Conservation (phyloP, 2,329 filamentous ascomycete genomes). For the Penicillium brasilianum region DNA sequence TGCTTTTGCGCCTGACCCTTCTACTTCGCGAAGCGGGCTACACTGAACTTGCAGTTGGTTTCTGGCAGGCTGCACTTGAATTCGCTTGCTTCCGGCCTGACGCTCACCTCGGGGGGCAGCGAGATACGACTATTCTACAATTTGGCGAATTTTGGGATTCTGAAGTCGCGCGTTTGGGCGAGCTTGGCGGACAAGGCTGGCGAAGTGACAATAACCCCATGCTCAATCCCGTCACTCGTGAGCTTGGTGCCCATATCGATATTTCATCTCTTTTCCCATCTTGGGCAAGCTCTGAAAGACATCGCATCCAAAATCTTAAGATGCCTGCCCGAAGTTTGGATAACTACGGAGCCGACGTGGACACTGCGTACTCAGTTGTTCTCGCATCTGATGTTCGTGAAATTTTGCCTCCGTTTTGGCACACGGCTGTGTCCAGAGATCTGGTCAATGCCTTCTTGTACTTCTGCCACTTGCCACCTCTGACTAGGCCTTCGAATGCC, state of each 20-base stretch:
- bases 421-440: conserved; percentile 43
- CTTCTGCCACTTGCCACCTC: conserved; percentile 68
- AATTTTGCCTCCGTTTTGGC: conserved; percentile 55
- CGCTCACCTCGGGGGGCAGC: conserved; percentile 28
- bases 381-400: conserved; percentile 76
- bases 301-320: conserved; percentile 53
- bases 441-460: conserved; percentile 73
- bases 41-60: conserved; percentile 73
- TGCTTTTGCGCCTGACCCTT: conserved; percentile 74
- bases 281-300: conserved; percentile 61
- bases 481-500: conserved; percentile 36
- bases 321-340: conserved; percentile 77
- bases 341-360: conserved; percentile 64
- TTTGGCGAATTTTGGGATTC: conserved; percentile 87
- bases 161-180: conserved; percentile 78
- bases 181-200: conserved; percentile 75
- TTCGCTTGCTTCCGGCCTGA: conserved; percentile 66
- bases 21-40: conserved; percentile 80
- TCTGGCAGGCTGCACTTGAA: conserved; percentile 85
- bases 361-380: conserved; percentile 82
- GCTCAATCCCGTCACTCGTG: conserved; percentile 44
- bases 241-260: conserved; percentile 29
- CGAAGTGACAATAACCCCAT: conserved; percentile 27
- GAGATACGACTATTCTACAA: conserved; percentile 26
- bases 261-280: conserved; percentile 44